phyloP scores from a whole-genome alignment of 306 rosid species.

The Pterocarpus santalinus region DNA sequence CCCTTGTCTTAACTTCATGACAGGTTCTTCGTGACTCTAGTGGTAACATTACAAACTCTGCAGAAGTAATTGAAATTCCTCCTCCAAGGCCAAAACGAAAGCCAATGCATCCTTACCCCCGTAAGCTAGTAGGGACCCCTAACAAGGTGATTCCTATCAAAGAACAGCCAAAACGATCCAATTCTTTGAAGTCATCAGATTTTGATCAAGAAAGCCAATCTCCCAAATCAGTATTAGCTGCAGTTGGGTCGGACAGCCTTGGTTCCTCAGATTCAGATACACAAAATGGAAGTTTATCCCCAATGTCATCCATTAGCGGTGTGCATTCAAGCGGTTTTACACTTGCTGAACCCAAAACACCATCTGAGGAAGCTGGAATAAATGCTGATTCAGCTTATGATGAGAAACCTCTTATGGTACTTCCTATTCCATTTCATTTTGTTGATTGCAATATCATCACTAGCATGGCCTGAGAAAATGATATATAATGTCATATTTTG shows the following conservation, averaged over 20 bases:
- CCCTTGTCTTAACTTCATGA: conserved; percentile 14
- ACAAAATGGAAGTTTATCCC: conserved; percentile 60
- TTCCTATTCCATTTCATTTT: conserved; percentile 23
- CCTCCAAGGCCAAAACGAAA: conserved; percentile 91
- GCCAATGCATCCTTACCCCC: conserved; percentile 90
- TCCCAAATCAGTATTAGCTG: conserved; percentile 72
- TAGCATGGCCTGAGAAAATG: not conserved
- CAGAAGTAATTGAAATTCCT: conserved; percentile 76
- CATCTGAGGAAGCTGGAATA: conserved; percentile 49
- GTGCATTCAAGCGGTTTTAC: conserved; percentile 37
- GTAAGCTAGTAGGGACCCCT: conserved; percentile 57
- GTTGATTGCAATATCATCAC: not conserved
- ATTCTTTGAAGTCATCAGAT: conserved; percentile 57
- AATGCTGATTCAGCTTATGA: conserved; percentile 46
- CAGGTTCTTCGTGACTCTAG: conserved; percentile 68
- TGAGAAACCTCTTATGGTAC: conserved; percentile 58
- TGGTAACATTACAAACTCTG: conserved; percentile 41
- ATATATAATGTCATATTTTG: conserved; percentile 10
- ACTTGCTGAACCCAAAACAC: conserved; percentile 49
- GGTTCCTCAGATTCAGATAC: conserved; percentile 62
- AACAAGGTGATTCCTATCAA: conserved; percentile 35
- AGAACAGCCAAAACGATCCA: conserved; percentile 50
- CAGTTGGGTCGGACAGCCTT: conserved; percentile 54
- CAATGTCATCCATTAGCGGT: conserved; percentile 58
- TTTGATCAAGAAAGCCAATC: conserved; percentile 71